A percentile compares a stretch with the other conserved stretches of the same genome.
Evolutionary conservation across 352 stramenopile species (phyloP).

Genomic region (Phytophthora pinifolia): DNA sequence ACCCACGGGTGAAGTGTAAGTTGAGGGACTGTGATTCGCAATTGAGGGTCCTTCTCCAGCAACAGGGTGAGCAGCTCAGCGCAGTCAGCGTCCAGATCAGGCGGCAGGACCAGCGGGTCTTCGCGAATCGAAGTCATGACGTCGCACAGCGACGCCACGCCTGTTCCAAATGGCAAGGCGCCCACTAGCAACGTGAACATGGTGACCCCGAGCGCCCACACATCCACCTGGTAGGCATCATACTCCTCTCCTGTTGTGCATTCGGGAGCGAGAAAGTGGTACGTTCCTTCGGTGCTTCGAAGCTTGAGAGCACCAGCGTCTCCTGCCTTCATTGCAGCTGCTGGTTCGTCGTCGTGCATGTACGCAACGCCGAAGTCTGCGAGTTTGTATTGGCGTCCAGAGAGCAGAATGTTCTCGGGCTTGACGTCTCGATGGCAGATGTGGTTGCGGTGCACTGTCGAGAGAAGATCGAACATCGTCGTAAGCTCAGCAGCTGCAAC

Average conservation of each 20-base stretch:
- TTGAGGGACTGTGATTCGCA: constrained; percentile 53
- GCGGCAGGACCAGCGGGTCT: constrained; percentile 45
- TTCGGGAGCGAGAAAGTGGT: constrained; percentile 85
- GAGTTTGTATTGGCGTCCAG: constrained; percentile 63
- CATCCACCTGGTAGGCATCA: constrained; percentile 76
- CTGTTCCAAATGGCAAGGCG: constrained; percentile 66
- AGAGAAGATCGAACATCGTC: not conserved
- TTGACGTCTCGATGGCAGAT: constrained; percentile 90
- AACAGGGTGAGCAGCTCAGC: constrained; percentile 43
- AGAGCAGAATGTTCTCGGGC: constrained; percentile 75
- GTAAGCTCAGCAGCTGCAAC: not conserved
- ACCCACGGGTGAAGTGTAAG: constrained; percentile 64
- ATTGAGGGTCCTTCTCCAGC: constrained; percentile 58
- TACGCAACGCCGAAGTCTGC: constrained; percentile 83
- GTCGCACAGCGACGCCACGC: constrained; percentile 49
- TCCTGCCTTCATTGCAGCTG: constrained; percentile 4
- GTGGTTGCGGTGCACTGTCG: constrained; percentile 66
- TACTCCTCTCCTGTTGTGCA: constrained; percentile 77
- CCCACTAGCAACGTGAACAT: constrained; percentile 74
- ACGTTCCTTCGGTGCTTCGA: constrained; percentile 85
- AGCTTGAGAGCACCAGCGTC: constrained; percentile 24
- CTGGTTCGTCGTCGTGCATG: constrained; percentile 49
- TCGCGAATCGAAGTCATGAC: constrained; percentile 78
- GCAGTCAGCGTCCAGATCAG: constrained; percentile 44
- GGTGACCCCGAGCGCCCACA: constrained; percentile 84